These are phyloP conservation scores for Saturnispora silvae DNA, from an alignment of 805 yeast genomes.

Conservation along the genomic window DNA sequence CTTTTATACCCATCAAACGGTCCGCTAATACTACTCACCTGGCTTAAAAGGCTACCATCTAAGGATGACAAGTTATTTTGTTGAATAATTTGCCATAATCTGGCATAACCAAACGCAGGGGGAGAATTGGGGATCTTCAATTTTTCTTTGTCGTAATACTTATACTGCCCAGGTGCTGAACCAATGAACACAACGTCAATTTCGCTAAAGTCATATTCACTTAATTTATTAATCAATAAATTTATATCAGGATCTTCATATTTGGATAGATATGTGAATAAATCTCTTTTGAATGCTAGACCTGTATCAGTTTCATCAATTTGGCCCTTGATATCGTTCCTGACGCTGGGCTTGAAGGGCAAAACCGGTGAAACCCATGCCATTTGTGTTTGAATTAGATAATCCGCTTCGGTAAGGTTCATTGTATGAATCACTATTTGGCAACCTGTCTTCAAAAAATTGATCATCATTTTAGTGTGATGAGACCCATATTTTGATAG, in stretches of 20 bases:
- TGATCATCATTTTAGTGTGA: slow-evolving; percentile 61
- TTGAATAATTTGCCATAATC: slow-evolving; percentile 31
- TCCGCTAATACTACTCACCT: slow-evolving; percentile 39
- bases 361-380: slow-evolving; percentile 50
- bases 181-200: slow-evolving; percentile 45
- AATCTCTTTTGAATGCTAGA: slow-evolving; percentile 33
- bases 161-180: slow-evolving; percentile 40
- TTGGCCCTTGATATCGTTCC: neutral
- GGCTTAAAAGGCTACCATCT: slow-evolving; percentile 30
- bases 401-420: slow-evolving; percentile 47
- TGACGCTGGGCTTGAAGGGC: neutral
- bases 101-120: slow-evolving; percentile 36
- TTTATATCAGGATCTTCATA: slow-evolving; percentile 29
- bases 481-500: slow-evolving; percentile 35
- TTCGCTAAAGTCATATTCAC: slow-evolving; percentile 32
- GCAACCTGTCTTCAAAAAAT: slow-evolving; percentile 35
- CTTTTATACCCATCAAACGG: slow-evolving; percentile 27
- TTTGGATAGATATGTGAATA: slow-evolving; percentile 33
- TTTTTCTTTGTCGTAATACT: slow-evolving; percentile 12
- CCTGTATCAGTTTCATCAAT: slow-evolving; percentile 10
- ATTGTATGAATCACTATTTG: slow-evolving; percentile 50
- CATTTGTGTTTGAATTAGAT: slow-evolving; percentile 51
- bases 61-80: slow-evolving; percentile 23
- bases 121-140: slow-evolving; percentile 3
- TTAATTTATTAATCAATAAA: slow-evolving; percentile 23